Base-by-base conservation (phyloP, 129 eudicot genomes). In the Tanacetum coccineum region DNA sequence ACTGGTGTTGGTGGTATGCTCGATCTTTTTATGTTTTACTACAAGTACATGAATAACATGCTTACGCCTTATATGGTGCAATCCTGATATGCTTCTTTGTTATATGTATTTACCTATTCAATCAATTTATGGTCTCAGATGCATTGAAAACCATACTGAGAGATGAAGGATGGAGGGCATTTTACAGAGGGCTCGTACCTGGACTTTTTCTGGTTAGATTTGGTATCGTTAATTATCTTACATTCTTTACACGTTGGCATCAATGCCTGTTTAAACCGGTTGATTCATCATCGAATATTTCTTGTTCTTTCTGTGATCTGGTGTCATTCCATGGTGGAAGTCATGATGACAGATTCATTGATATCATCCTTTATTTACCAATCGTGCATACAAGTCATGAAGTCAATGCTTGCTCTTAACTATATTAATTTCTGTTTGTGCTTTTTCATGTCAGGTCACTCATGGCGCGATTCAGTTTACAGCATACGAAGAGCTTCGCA, bases 401-500 rank as follows among this genome's bases (percentile, higher is more conserved):
- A 50, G 11, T 25, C 22, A 30, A 26, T 8, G 52, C 52, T 21
- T 57, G 45, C 66, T 26, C 25, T 11, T 15, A n/a, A 30, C 46
- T 48, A 52, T 48, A 47, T 15, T 48, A 55, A 60, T 76, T 71
- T 58, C 6, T 56, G 25, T 26, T 61, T 81, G 39, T 82, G 54
- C 44, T 78, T 62, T 45, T 78, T 56, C 67, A 76, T 63, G 78
- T 86, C 87, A 94, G 99, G 94, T 94, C 52, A 76, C 99, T 56
- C 99, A 94, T 85, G 99, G 99, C 57, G 99, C 99, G 17, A 57
- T 57, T 66, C 99, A 94, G 87, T 94, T 94, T 71, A 83, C 99
- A 66, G 88, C 99, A 56, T 94, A 94, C 49, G 99, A 94, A 78
- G 99, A 94, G 78, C 82, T 94, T 46, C 90, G 95, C 36, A 89